phyloP scores from a whole-genome alignment of 2,329 filamentous ascomycete genomes.

The Microcyclospora pomicola region DNA sequence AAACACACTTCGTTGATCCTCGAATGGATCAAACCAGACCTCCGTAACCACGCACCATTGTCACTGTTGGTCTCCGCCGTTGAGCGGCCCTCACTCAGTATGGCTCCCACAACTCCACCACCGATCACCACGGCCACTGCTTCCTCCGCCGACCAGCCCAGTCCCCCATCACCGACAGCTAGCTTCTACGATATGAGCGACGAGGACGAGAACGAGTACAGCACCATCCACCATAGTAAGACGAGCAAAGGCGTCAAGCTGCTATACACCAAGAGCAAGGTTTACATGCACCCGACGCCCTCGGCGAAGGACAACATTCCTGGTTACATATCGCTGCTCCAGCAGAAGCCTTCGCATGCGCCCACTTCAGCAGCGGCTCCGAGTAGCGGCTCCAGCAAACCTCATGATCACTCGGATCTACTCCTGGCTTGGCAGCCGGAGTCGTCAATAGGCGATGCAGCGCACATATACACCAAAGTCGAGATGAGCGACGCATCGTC shows the following conservation, averaged over 20 bases:
- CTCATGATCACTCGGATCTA: conserved; percentile 51
- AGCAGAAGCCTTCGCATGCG: conserved; percentile 56
- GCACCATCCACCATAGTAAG: conserved; percentile 72
- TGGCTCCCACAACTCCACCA: too few relatives aligned
- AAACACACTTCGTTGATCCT: too few relatives aligned
- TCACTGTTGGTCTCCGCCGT: too few relatives aligned
- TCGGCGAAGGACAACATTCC: conserved; percentile 91
- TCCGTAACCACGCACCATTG: too few relatives aligned
- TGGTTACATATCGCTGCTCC: conserved; percentile 82
- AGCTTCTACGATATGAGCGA: conserved; percentile 95
- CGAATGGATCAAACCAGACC: too few relatives aligned
- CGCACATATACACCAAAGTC: conserved; percentile 83
- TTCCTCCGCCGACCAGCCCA: conserved; percentile 8
- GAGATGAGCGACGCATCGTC: conserved; percentile 72
- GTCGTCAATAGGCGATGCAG: conserved; percentile 65
- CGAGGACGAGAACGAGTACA: conserved; percentile 89
- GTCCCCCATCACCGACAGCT: conserved; percentile 57
- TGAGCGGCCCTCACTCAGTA: too few relatives aligned
- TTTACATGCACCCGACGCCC: conserved; percentile 89
- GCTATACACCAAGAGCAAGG: conserved; percentile 94
- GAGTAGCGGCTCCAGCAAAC: conserved; percentile 1
- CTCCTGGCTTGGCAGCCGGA: conserved; percentile 92
- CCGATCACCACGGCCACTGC: too few relatives aligned
- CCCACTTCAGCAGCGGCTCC: conserved; percentile 1
- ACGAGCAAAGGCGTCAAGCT: conserved; percentile 79